Base-by-base conservation (phyloP, 345 rosid species). In the Garcia nutans region DNA sequence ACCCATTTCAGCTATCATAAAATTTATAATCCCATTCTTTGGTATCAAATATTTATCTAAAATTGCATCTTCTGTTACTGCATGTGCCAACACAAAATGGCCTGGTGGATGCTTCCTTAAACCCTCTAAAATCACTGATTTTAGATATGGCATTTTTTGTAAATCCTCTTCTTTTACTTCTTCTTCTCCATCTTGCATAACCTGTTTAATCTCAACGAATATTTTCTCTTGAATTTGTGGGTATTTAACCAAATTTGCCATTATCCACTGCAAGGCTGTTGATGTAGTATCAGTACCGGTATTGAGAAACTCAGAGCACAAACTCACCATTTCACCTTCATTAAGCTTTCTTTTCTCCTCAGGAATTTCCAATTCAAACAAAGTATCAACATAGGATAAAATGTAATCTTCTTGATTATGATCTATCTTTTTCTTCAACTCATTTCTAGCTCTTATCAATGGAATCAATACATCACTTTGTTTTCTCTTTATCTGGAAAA, bases 301-400 rank as follows among this genome's bases (percentile, higher is more conserved):
- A 28, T 28, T 52, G 4, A 77, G 70, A 45, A 77, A 71, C 54
- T 77, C 80, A 9, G 26, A 23, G 70, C 80, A 77, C 31, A 77
- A 19, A 54, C 13, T 20, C 2, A 62, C 20, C 3, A 55, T 62
- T 23, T 77, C 80, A 0, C 5, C 59, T 13, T 77, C 80, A 0
- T n/a, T 52, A 11, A 78, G 77, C 44, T 60, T 73, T 28, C 77
- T 52, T 54, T 78, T 73, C 74, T 78, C 81, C 1, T 73, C 74
- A 1, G 77, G 74, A 41, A 78, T 74, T 49, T 73, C 33, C 44
- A 78, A 19, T 33, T 73, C 60, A 9, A 78, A 24, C 49, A 78
- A 47, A 6, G 77, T 78, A 74, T 78, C 81, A 17, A 74, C 57
- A 31, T 78, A 78, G 8, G 58, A 61, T 15, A 68, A 10, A 2